These are phyloP conservation scores for Scolecobasidium constrictum DNA, from an alignment of 2,329 filamentous ascomycete species.

Conservation along the genomic window DNA sequence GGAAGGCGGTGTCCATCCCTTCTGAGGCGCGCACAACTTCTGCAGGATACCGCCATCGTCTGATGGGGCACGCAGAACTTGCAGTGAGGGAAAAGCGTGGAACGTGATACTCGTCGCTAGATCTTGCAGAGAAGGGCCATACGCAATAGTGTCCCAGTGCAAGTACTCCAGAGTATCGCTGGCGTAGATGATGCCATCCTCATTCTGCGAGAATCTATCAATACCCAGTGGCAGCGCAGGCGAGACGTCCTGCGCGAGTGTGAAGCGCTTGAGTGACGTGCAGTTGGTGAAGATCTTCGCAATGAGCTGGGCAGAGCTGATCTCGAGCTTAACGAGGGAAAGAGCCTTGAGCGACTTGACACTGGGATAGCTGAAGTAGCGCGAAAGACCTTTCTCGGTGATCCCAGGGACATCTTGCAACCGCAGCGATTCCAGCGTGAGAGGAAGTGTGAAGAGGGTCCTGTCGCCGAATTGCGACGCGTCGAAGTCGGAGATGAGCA, in stretches of 20 bases:
- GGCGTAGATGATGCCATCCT: conserved; percentile 24
- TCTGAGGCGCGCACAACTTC: conserved; percentile 52
- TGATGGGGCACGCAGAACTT: conserved; percentile 50
- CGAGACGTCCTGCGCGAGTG: conserved; percentile 39
- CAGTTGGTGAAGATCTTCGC: conserved; percentile 41
- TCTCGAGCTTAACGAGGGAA: conserved; percentile 41
- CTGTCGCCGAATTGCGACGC: conserved; percentile 44
- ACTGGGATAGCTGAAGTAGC: conserved; percentile 37
- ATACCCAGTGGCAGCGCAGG: conserved; percentile 31
- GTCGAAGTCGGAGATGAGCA: conserved; percentile 44
- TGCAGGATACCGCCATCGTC: conserved; percentile 63
- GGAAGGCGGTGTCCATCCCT: conserved; percentile 28
- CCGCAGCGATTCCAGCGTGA: conserved; percentile 38
- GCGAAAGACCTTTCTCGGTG: conserved; percentile 43
- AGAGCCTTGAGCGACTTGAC: conserved; percentile 35
- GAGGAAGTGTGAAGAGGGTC: conserved; percentile 41
- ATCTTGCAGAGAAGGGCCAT: conserved; percentile 46
- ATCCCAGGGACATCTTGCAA: conserved; percentile 45
- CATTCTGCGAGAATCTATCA: conserved; percentile 24
- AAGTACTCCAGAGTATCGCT: conserved; percentile 39
- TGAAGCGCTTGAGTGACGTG: conserved; percentile 35
- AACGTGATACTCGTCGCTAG: conserved; percentile 53
- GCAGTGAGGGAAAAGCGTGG: conserved; percentile 52
- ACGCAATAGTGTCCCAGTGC: conserved; percentile 51
- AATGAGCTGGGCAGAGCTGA: conserved; percentile 40